Conservation (phyloP, 2,329 filamentous ascomycete genomes). For the Chaetomium olivaceum region DNA sequence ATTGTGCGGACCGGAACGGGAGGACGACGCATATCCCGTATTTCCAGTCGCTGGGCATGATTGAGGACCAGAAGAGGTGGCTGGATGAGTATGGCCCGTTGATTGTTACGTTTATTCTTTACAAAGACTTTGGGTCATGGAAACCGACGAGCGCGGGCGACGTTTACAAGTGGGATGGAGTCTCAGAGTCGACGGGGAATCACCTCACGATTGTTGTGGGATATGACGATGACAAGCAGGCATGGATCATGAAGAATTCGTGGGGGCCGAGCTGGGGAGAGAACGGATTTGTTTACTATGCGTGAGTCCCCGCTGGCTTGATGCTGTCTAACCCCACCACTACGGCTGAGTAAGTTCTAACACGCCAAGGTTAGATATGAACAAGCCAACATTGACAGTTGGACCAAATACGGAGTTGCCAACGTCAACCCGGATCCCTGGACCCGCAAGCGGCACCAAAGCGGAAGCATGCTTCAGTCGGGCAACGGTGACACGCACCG, state of each 20-base stretch:
- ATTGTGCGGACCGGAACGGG: slow-evolving; percentile 25
- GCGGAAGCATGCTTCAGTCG: slow-evolving; percentile 29
- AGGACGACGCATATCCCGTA: slow-evolving; percentile 26
- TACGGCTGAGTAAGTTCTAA: background rate
- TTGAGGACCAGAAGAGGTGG: slow-evolving; percentile 32
- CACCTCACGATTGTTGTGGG: slow-evolving; percentile 30
- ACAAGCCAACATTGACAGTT: slow-evolving; percentile 28
- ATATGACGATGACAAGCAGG: slow-evolving; percentile 27
- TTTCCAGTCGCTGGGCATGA: slow-evolving; percentile 21
- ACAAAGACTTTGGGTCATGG: slow-evolving; percentile 25
- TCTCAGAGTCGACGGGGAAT: slow-evolving; percentile 21
- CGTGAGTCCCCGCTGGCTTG: slow-evolving; percentile 16
- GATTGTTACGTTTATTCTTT: slow-evolving; percentile 27
- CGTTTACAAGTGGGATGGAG: slow-evolving; percentile 24
- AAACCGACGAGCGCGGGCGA: background rate
- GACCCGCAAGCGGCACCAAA: slow-evolving; percentile 28
- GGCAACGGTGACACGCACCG: slow-evolving; percentile 29
- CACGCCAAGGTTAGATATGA: slow-evolving; percentile 22
- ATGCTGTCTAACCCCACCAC: no score
- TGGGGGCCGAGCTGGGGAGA: slow-evolving; percentile 29
- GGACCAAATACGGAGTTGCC: slow-evolving; percentile 29
- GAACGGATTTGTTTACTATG: slow-evolving; percentile 30
- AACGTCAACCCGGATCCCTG: slow-evolving; percentile 31
- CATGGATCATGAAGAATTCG: slow-evolving; percentile 33
- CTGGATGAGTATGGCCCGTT: slow-evolving; percentile 29